Evolutionary conservation across 164 flowering plant genomes (phyloP).

Genomic region (Vitis labrusca): DNA sequence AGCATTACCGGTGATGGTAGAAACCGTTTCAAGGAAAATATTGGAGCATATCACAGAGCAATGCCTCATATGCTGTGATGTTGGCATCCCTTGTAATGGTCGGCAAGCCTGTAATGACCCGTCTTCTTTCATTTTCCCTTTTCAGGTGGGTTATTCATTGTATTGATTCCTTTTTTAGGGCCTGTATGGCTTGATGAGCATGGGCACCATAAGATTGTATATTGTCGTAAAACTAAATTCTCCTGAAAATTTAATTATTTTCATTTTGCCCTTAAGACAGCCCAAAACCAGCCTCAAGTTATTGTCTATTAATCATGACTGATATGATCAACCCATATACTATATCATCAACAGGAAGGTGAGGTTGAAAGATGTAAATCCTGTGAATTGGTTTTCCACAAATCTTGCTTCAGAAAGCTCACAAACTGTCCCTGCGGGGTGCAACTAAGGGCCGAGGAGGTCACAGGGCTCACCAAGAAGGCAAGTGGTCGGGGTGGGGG

Average conservation of each 20-base stretch:
- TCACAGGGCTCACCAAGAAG: background rate
- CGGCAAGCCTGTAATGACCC: constrained; percentile 83
- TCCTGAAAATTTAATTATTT: background rate
- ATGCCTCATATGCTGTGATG: constrained; percentile 92
- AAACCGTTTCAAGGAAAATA: constrained; percentile 72
- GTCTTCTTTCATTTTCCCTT: constrained; percentile 87
- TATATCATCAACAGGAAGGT: constrained; percentile 46
- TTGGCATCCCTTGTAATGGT: constrained; percentile 82
- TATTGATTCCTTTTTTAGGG: background rate
- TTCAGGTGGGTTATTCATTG: constrained; percentile 58
- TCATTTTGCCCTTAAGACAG: background rate
- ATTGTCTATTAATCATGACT: no score
- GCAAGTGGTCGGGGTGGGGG: constrained; percentile 8
- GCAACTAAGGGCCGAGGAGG: constrained; percentile 18
- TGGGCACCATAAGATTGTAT: no score
- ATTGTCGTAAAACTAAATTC: no score
- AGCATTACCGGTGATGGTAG: constrained; percentile 80
- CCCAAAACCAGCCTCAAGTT: background rate
- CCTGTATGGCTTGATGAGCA: no score
- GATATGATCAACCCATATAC: no score
- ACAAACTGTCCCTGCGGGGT: constrained; percentile 61
- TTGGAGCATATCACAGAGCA: constrained; percentile 83
- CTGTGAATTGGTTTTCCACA: constrained; percentile 67
- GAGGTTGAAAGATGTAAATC: constrained; percentile 67
- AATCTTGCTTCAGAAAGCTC: constrained; percentile 61